Base-by-base conservation (phyloP, 2,329 filamentous ascomycete species). In the Fusarium lateritium region DNA sequence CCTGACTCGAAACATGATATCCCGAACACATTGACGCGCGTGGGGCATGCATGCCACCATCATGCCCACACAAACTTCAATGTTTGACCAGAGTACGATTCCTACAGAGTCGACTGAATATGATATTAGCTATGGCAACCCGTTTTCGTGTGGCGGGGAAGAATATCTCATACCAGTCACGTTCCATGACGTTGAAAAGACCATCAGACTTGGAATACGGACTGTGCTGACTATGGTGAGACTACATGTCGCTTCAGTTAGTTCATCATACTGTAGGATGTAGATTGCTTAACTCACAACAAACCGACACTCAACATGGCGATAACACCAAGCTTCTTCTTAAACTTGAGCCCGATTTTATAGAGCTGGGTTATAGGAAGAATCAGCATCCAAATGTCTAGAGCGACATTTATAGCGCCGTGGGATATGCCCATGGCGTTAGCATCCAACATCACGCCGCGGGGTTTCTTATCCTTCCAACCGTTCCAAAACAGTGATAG, bases 31-130 rank as follows among this genome's bases (percentile, higher is more conserved):
- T n/a, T 67, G 62, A 2, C 57, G 62, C 4, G 38, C 8, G 2
- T 58, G 40, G 5, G 64, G 64, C 56, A 67, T 67, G 2, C 62
- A 67, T 2, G 56, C 56, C 1, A 67, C 64, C 39, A 67, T 57
- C 4, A 67, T 44, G 13, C 64, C 56, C 2, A 67, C 56, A 6
- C 38, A 45, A 2, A 45, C 13, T 7, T 67, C 56, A 2, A 67
- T 21, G 0, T 34, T 26, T 8, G 64, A 53, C 62, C 51, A 67
- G 2, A 62, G 26, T 1, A 61, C 6, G 3, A 19, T 39, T 7
- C 46, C 45, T 2, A 42, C 33, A 0, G 45, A 46, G 6, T 66
- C 55, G 10, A 45, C 61, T 65, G 8, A 1, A 0, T 7, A 4
- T 0, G 3, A 2, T 1, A 2, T 54, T 7, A 60, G 38, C 8